Evolutionary conservation across 2,329 filamentous ascomycete genomes (phyloP).

Genomic region (Leptoxyphium fumago): DNA sequence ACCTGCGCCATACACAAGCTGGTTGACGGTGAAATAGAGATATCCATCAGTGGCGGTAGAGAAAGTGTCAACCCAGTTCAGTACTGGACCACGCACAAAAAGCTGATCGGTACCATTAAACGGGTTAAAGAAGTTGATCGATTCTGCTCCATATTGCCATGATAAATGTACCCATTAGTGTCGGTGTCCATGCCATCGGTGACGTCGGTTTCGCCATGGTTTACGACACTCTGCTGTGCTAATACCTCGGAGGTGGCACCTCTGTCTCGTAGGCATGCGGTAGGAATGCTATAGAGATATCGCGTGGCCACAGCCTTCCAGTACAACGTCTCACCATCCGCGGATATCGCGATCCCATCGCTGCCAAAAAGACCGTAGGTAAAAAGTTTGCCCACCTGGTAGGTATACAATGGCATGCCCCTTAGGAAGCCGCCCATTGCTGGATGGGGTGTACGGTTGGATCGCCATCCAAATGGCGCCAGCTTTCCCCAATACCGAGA

Average conservation of each 20-base stretch:
- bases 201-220: slow-evolving; percentile 33
- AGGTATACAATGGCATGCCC: slow-evolving; percentile 33
- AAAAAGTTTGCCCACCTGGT: slow-evolving; percentile 21
- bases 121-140: slow-evolving; percentile 33
- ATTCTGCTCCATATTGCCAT: slow-evolving; percentile 37
- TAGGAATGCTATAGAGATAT: slow-evolving; percentile 32
- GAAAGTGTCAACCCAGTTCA: slow-evolving; percentile 37
- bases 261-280: slow-evolving; percentile 27
- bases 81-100: slow-evolving; percentile 32
- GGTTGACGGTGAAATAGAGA: slow-evolving; percentile 40
- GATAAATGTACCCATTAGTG: slow-evolving; percentile 34
- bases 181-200: slow-evolving; percentile 40
- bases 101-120: slow-evolving; percentile 27
- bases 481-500: slow-evolving; percentile 33
- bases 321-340: slow-evolving; percentile 33
- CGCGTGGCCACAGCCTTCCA: slow-evolving; percentile 31
- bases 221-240: slow-evolving; percentile 28
- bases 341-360: slow-evolving; percentile 37
- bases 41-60: slow-evolving; percentile 30
- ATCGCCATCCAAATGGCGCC: slow-evolving; percentile 34
- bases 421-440: slow-evolving; percentile 36
- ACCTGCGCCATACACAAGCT: slow-evolving; percentile 25
- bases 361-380: slow-evolving; percentile 29
- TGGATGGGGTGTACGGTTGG: slow-evolving; percentile 26
- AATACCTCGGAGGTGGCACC: slow-evolving; percentile 26